These are phyloP conservation scores for Candida hungchunana DNA, from an alignment of 805 yeast genomes.

Conservation along the genomic window DNA sequence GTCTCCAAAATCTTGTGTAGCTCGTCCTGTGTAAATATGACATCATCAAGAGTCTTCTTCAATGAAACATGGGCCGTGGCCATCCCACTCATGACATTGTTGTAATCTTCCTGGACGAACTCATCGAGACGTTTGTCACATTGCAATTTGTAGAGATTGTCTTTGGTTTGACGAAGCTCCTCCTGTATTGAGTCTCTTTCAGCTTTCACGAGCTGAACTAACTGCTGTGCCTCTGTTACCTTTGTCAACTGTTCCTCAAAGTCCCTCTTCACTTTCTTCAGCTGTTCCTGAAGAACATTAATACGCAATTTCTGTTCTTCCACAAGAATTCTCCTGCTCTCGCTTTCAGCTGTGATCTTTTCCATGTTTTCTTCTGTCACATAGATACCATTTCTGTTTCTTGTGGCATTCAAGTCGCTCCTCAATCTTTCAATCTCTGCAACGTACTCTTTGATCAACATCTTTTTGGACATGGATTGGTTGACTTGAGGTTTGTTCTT, in stretches of 20 bases:
- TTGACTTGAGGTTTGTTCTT: conserved; percentile 63
- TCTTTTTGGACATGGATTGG: conserved; percentile 54
- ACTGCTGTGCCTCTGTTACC: conserved; percentile 16
- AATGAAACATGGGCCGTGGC: conserved; percentile 13
- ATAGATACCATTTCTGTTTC: conserved; percentile 64
- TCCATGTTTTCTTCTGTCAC: conserved; percentile 50
- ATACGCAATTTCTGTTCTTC: conserved; percentile 48
- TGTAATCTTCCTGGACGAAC: conserved; percentile 15
- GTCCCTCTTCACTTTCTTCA: conserved; percentile 36
- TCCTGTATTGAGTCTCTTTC: conserved; percentile 4
- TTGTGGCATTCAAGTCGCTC: conserved; percentile 57
- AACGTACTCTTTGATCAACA: conserved; percentile 49
- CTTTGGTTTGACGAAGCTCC: conserved; percentile 10
- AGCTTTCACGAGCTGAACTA: conserved; percentile 14
- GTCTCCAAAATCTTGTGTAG: conserved; percentile 5
- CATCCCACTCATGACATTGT: conserved; percentile 21
- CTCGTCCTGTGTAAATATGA: conserved; percentile 14
- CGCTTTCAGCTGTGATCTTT: conserved; percentile 38
- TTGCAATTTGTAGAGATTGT: conserved; percentile 7
- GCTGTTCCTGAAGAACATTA: conserved; percentile 45
- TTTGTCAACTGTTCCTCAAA: conserved; percentile 33
- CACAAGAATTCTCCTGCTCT: conserved; percentile 44
- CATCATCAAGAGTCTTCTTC: conserved; percentile 17
- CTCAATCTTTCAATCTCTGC: conserved; percentile 52
- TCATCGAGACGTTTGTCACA: conserved; percentile 18